Base-by-base conservation (phyloP, 2,329 filamentous ascomycete species). In the Aspergillus sergii region DNA sequence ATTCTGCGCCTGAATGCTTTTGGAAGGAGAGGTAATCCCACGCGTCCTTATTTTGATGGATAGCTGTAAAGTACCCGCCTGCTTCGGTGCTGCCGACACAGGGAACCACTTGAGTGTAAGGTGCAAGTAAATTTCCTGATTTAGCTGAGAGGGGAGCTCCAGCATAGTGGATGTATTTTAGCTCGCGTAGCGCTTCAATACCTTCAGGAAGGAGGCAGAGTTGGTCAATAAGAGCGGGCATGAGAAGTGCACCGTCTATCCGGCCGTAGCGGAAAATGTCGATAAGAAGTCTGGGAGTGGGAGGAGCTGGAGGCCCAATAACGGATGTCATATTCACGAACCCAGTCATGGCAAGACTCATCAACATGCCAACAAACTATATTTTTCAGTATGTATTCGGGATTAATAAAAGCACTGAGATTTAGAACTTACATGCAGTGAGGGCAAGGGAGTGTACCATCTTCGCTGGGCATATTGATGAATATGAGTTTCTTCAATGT, bases 191-290 rank as follows among this genome's bases (percentile, higher is more conserved):
- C 8, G 69, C 57, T 14, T 65, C 30, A 8, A 68, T 64, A 21
- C 68, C 68, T 2, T 32, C 26, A 1, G 61, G 48, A 2, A 53
- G 58, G 2, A 62, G 62, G 23, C 69, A 69, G 10, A 69, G 58
- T 23, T 65, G 64, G 56, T 73, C 69, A n/a, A 72, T 69, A 7
- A 73, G 54, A 0, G 67, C 64, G 0, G 71, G 71, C 1, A 69
- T 61, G 5, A 72, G 64, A 19, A 73, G 58, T 1, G 63, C 69
- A 1, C 51, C 65, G 21, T 71, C 62, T 9, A 68, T 55, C 0
- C 45, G 56, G 11, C 65, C 68, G n/a, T 69, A 59, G 10, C 55
- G 51, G 28, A 73, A 56, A 23, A 70, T 66, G 12, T 71, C 59
- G 7, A 65, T 36, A 14, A 71, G 55, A n/a, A 55, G 56, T 0